Base-by-base conservation (phyloP, 805 yeast species). In the Starmerella apis region DNA sequence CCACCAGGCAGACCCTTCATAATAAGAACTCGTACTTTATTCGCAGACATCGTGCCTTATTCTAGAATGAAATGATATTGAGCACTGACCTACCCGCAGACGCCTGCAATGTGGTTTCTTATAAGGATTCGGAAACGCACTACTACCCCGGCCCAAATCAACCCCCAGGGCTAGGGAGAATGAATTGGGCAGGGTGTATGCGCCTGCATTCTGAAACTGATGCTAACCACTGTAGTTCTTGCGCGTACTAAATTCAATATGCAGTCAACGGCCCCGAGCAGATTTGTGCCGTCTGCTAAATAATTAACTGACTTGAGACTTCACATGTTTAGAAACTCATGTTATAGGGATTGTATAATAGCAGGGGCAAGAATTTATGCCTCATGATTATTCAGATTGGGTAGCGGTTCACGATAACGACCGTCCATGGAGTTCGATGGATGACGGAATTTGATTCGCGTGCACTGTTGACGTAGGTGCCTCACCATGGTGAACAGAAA, bases 1-100 rank as follows among this genome's bases (percentile, higher is more conserved):
- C 47, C 39, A 25, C 27, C 27, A 8, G 55, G 56, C 9, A 51
- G 30, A 19, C 45, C 45, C 35, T 28, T 41, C 45, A 41, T 41
- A 9, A 41, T 35, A 18, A 41, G 45, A n/a, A 41, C 45, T 3
- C 35, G 33, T 4, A 25, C 45, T 13, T 23, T 3, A 10, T 24
- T 38, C 11, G 43, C 8, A 14, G 43, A 24, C 43, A 38, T 38
- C 8, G 20, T 45, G 9, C 18, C 23, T n/a, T n/a, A n/a, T n/a
- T n/a, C n/a, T n/a, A n/a, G n/a, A n/a, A n/a, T 11, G 35, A 8
- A 31, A 31, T 14, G 16, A 18, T 8, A 13, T 14, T 31, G 35
- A 8, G 35, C 35, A 31, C 18, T 7, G 35, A 18, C 14, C 18
- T 9, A 27, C 31, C 13, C 35, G 35, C 35, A n/a, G n/a, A n/a